These are phyloP conservation scores for Hypoxylon sp. DNA, from an alignment of 2,329 filamentous ascomycete species.

Conservation along the genomic window DNA sequence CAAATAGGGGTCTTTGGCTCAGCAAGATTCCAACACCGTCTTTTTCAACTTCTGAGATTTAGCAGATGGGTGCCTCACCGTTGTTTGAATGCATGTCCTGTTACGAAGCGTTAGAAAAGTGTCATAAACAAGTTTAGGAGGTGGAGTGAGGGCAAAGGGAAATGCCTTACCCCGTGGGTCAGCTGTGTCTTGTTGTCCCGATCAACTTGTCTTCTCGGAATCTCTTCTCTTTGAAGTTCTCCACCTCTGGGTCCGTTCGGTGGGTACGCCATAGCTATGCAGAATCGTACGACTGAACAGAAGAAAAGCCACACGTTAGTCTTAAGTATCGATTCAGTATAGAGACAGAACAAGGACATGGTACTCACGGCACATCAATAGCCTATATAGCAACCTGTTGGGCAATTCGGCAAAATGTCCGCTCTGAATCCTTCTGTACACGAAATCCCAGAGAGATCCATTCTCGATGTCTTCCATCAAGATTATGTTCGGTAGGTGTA, in stretches of 20 bases:
- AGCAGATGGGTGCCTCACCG: not conserved
- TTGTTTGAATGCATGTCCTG: not conserved
- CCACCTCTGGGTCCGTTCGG: not conserved
- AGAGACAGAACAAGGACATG: not conserved
- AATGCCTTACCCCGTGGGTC: not conserved
- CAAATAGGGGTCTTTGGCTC: not conserved
- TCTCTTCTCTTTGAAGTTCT: not conserved
- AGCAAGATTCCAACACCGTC: not conserved
- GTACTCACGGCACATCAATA: conserved; percentile 6
- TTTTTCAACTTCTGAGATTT: not conserved
- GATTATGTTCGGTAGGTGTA: not conserved
- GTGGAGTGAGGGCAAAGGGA: not conserved
- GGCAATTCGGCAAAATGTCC: not conserved
- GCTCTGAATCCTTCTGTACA: not conserved
- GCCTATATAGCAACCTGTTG: not conserved
- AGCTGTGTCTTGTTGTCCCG: not conserved
- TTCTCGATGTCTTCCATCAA: not conserved
- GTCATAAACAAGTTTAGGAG: not conserved
- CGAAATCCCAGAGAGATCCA: not conserved
- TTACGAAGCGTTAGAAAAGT: not conserved
- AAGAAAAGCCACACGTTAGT: not conserved
- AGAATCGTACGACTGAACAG: not conserved
- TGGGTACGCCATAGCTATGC: conserved; percentile 3
- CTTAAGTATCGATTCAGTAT: no score
- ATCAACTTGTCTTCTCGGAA: not conserved